Percentiles rank a stretch among this genome's conserved stretches.
Conservation (phyloP, 23 red algal species). For the Gracilaria domingensis region DNA sequence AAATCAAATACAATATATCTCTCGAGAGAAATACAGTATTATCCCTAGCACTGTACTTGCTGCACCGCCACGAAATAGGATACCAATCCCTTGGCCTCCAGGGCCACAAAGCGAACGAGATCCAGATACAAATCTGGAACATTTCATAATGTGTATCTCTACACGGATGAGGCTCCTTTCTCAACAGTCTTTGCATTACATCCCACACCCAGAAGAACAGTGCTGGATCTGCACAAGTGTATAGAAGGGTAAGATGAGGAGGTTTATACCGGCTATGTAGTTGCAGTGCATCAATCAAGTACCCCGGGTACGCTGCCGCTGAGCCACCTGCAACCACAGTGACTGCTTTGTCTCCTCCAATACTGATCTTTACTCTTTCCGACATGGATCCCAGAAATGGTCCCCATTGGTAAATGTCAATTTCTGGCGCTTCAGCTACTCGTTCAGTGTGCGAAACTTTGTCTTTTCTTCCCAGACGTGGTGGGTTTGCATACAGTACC, state of each 20-base stretch:
- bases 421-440: conserved; percentile 42
- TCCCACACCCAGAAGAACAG: conserved; percentile 26
- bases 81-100: too few species aligned
- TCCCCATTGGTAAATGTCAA: conserved; percentile 30
- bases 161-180: neutral
- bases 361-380: neutral
- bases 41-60: too few species aligned
- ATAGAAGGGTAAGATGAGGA: conserved; percentile 23
- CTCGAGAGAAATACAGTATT: too few species aligned
- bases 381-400: conserved; percentile 41
- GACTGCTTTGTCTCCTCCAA: neutral
- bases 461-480: conserved; percentile 35
- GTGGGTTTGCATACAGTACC: too few species aligned
- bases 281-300: conserved; percentile 42
- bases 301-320: conserved; percentile 41
- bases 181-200: neutral
- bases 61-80: too few species aligned
- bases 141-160: too few species aligned
- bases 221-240: conserved; percentile 23
- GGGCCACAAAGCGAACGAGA: too few species aligned
- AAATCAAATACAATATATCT: too few species aligned
- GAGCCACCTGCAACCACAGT: conserved; percentile 42
- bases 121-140: too few species aligned
- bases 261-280: conserved; percentile 1
- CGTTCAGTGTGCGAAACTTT: conserved; percentile 54